Evolutionary conservation across 176 grass and related monocot species (phyloP), one percentile per base, ranked within the genome.

Genomic region (Zea luxurians): DNA sequence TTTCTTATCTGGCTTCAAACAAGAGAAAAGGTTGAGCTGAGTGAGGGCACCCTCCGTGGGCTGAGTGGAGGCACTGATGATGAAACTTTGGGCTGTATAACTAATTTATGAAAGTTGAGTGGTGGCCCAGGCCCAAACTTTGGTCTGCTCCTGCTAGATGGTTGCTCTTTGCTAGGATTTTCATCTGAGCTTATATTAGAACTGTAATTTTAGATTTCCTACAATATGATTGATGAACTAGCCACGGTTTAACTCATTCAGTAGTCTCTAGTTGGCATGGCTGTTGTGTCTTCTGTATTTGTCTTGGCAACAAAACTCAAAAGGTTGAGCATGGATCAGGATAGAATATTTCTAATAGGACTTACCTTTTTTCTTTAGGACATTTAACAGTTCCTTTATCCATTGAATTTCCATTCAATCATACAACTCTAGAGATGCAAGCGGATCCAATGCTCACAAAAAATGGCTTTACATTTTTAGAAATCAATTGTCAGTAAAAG

Each of bases 121-220:
- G 27, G 27, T 27, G 27, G 27, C 27, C 27, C 27, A 27, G 27
- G 27, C 27, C 27, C 27, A 27, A 27, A 27, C 27, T 27, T 27
- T 27, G 27, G 27, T 27, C 27, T 27, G 27, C 27, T 27, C 27
- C 27, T 27, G 27, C 27, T 27, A 67, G 43, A 77, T 40, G 64
- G 41, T 57, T 21, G 2, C 60, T 35, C 35, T 37, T 13, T 49
- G 44, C 6, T 35, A 5, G 6, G 27, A 66, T 37, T 78, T 55
- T n/a, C 36, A 17, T 48, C 35, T 78, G 10, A 78, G 63, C 2
- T 18, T 87, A 65, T 47, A 2, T 64, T n/a, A 61, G 64, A 64
- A 54, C 38, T 74, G 46, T 13, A 49, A 18, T 61, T 83, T 73
- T n/a, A 61, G 5, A 45, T 53, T 2, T 6, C 15, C 18, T 61